Evolutionary conservation across 2,329 filamentous ascomycete genomes (phyloP).

Genomic region (Colletotrichum truncatum): DNA sequence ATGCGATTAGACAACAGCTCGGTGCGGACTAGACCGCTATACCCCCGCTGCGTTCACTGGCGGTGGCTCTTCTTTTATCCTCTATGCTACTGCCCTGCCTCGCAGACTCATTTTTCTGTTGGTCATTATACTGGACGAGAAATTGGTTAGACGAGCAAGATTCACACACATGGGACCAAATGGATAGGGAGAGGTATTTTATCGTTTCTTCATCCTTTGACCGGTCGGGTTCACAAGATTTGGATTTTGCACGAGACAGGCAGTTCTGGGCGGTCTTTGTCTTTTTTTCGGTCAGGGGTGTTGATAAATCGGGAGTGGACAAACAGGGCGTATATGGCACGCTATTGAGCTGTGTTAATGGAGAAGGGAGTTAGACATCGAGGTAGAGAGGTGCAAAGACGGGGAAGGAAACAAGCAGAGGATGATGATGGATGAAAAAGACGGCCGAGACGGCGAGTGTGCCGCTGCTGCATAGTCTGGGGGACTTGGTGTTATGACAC

Average conservation of each 20-base stretch:
- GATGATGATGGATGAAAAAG: not conserved
- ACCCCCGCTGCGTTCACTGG: constrained; percentile 15
- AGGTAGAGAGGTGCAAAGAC: not conserved
- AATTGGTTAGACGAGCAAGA: constrained; percentile 9
- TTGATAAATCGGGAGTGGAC: not conserved
- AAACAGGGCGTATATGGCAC: not conserved
- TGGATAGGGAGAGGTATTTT: not conserved
- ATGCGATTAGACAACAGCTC: constrained; percentile 19
- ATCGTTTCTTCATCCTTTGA: constrained; percentile 4
- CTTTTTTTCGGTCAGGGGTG: not conserved
- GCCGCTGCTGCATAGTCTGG: constrained; percentile 18
- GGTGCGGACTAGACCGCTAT: constrained; percentile 25
- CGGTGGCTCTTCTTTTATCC: constrained; percentile 4
- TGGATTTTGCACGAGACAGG: constrained; percentile 13
- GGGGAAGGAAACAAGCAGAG: not conserved
- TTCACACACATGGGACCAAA: not conserved
- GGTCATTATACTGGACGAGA: constrained; percentile 19
- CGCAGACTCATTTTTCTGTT: constrained; percentile 16
- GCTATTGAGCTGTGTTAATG: not conserved
- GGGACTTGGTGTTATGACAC: constrained; percentile 15
- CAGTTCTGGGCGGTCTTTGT: constrained; percentile 11
- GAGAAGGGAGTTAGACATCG: not conserved
- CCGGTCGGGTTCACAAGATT: not conserved
- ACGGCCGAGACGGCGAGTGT: not conserved
- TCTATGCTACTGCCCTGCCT: not conserved